Conservation (phyloP, 352 stramenopile genomes). For the Phytophthora idaei region DNA sequence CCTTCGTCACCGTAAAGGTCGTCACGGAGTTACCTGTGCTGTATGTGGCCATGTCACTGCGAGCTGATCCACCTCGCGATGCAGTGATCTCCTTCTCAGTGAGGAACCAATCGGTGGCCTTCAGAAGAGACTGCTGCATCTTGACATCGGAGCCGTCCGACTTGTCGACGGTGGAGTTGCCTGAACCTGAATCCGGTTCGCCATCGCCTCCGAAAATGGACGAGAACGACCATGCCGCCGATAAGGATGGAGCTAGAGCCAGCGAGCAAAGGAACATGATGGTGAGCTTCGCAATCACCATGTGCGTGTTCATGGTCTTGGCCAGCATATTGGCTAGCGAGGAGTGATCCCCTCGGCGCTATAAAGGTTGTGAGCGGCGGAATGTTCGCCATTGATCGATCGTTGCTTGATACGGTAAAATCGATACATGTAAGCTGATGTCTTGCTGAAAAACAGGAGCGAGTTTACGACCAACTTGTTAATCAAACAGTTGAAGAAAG, state of each 20-base stretch:
- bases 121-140: conserved; percentile 40
- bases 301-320: neutral
- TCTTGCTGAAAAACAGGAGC: neutral
- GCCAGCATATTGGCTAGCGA: neutral
- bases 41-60: conserved; percentile 40
- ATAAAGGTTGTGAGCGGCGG: neutral
- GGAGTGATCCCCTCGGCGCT: neutral
- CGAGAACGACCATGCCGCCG: conserved; percentile 19
- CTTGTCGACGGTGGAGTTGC: neutral
- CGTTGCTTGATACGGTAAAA: neutral
- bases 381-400: neutral
- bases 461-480: too few species aligned
- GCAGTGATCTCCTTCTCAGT: conserved; percentile 52
- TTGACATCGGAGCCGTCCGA: too few species aligned
- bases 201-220: conserved; percentile 14
- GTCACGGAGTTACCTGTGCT: conserved; percentile 50
- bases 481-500: too few species aligned
- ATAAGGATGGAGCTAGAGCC: conserved; percentile 2
- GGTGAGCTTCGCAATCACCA: conserved; percentile 1
- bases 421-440: neutral
- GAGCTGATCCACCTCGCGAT: conserved; percentile 44
- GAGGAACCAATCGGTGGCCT: conserved; percentile 62
- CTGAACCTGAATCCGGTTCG: conserved; percentile 1
- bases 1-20: conserved; percentile 44
- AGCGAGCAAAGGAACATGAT: conserved; percentile 3